A percentile compares a stretch with the other conserved stretches of the same genome.
Evolutionary conservation across 352 stramenopile genomes (phyloP).

Genomic region (Phytophthora sojae): DNA sequence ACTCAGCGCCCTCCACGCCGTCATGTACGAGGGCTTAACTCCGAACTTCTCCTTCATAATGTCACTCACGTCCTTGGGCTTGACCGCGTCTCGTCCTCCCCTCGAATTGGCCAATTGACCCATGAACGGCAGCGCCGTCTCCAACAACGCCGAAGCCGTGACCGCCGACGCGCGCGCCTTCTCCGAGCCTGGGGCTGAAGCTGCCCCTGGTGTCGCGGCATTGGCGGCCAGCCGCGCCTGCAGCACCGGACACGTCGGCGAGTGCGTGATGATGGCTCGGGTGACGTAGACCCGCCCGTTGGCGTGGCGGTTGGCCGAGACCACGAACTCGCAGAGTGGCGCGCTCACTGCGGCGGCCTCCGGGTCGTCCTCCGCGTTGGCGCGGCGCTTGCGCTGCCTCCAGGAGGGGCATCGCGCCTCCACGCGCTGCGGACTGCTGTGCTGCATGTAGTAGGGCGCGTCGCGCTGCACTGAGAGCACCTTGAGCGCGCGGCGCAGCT

Average conservation of each 20-base stretch:
- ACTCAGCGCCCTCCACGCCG: conserved; percentile 75
- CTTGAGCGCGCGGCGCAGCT: conserved; percentile 77
- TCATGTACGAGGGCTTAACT: conserved; percentile 83
- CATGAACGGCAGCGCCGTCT: conserved; percentile 82
- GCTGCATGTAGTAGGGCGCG: conserved; percentile 82
- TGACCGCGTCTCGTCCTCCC: conserved; percentile 58
- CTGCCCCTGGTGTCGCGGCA: background rate
- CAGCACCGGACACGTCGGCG: conserved; percentile 53
- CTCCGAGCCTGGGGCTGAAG: conserved; percentile 10
- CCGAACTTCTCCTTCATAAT: conserved; percentile 89
- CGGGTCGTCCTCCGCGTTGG: background rate
- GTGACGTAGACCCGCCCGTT: conserved; percentile 83
- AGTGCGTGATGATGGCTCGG: conserved; percentile 58
- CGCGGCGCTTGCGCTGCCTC: conserved; percentile 67
- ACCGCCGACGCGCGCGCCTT: conserved; percentile 38
- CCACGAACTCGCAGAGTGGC: conserved; percentile 66
- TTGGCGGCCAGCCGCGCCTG: conserved; percentile 50
- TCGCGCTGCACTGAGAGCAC: conserved; percentile 78
- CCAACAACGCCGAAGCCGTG: conserved; percentile 74
- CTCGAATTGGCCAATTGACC: conserved; percentile 34
- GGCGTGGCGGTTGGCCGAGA: conserved; percentile 79
- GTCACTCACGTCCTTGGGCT: conserved; percentile 78
- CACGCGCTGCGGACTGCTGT: conserved; percentile 82
- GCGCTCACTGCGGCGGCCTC: conserved; percentile 16
- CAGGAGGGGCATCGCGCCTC: conserved; percentile 82